A percentile compares a stretch with the other conserved stretches of the same genome.
Evolutionary conservation across 2,329 filamentous ascomycete genomes (phyloP).

Genomic region (Fonsecaea monophora): DNA sequence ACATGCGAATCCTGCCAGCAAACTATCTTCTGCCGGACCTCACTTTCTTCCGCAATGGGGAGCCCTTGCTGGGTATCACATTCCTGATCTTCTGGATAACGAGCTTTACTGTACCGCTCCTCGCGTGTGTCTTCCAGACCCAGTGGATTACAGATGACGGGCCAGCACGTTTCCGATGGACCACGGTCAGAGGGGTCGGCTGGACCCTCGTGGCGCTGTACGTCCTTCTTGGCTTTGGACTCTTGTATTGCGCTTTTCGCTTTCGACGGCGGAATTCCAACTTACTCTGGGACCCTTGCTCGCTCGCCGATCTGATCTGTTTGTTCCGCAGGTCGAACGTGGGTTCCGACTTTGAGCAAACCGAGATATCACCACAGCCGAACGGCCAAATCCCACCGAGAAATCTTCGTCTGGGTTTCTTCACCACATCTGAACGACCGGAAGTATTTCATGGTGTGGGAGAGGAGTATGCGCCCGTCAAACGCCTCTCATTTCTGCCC

Average conservation of each 20-base stretch:
- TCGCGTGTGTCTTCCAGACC: conserved; percentile 76
- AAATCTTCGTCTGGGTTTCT: conserved; percentile 81
- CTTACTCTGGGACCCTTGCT: conserved; percentile 82
- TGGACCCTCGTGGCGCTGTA: conserved; percentile 82
- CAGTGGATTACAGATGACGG: conserved; percentile 66
- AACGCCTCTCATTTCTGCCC: conserved; percentile 55
- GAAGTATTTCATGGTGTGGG: conserved; percentile 82
- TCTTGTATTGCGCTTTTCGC: conserved; percentile 66
- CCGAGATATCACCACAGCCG: conserved; percentile 63
- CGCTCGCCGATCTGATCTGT: conserved; percentile 78
- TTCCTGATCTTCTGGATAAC: conserved; percentile 76
- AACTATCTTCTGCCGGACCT: conserved; percentile 73
- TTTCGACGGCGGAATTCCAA: conserved; percentile 73
- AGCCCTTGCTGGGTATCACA: conserved; percentile 70
- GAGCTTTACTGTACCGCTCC: conserved; percentile 79
- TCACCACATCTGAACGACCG: conserved; percentile 71
- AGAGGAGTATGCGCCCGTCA: conserved; percentile 62
- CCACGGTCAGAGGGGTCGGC: conserved; percentile 75
- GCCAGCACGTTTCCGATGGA: conserved; percentile 75
- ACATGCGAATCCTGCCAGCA: conserved; percentile 65
- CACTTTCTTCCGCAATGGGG: conserved; percentile 71
- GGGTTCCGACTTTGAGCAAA: conserved; percentile 72
- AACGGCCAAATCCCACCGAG: conserved; percentile 61
- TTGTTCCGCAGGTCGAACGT: conserved; percentile 82
- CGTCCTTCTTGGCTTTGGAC: conserved; percentile 66